Conservation (phyloP, 257 asterid species). For the Plantago major region DNA sequence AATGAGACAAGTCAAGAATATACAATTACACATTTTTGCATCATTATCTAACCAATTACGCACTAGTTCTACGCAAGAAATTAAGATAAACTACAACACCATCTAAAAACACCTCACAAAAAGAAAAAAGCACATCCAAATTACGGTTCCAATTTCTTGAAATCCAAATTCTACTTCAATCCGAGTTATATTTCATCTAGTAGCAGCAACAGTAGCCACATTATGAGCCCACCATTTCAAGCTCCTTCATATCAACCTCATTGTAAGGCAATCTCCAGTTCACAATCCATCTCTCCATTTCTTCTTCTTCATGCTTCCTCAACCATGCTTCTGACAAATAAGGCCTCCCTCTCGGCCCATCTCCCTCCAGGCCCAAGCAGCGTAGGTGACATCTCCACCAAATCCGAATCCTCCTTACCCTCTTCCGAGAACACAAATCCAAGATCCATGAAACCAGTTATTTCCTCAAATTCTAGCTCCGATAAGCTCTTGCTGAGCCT, state of each 20-base stretch:
- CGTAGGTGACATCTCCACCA: slow-evolving; percentile 63
- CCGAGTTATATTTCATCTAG: slow-evolving; percentile 25
- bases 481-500: slow-evolving; percentile 55
- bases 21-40: slow-evolving; percentile 1
- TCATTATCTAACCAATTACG: too few species aligned
- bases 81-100: too few species aligned
- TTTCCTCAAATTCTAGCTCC: slow-evolving; percentile 67
- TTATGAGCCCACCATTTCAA: slow-evolving; percentile 79
- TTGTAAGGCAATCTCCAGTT: slow-evolving; percentile 48
- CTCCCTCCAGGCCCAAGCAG: slow-evolving; percentile 52
- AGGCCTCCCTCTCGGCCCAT: slow-evolving; percentile 41
- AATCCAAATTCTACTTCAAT: neutral
- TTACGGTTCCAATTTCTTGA: neutral
- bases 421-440: slow-evolving; percentile 70
- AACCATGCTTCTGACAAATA: slow-evolving; percentile 87
- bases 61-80: too few species aligned
- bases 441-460: slow-evolving; percentile 76
- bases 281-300: slow-evolving; percentile 4
- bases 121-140: too few species aligned
- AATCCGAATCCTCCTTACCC: slow-evolving; percentile 37
- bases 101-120: too few species aligned
- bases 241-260: slow-evolving; percentile 54
- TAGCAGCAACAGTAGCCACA: slow-evolving; percentile 65
- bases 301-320: slow-evolving; percentile 19
- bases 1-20: too few species aligned